A percentile compares a stretch with the other conserved stretches of the same genome.
Evolutionary conservation across 345 rosid genomes (phyloP).

Genomic region (Cardiospermum halicacabum): DNA sequence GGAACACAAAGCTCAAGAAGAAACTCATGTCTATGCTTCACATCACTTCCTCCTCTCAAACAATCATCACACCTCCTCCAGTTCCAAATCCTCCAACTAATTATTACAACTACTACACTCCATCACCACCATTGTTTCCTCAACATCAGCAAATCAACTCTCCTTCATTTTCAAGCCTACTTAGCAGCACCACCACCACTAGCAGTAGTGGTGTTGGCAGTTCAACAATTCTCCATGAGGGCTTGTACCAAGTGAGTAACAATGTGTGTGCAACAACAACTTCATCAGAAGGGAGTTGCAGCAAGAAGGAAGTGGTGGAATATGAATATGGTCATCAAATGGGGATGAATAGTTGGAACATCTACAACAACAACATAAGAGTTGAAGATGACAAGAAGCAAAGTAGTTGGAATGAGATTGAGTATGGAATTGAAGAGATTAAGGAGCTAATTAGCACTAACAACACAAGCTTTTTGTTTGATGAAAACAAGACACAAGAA

Average conservation of each 20-base stretch:
- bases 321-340: constrained; percentile 17
- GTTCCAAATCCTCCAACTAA: too few species aligned
- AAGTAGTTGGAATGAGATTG: constrained; percentile 27
- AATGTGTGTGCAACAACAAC: too few species aligned
- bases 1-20: constrained; percentile 96
- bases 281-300: constrained; percentile 60
- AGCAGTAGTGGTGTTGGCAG: constrained; percentile 21
- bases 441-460: constrained; percentile 51
- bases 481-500: constrained; percentile 54
- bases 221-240: constrained; percentile 23
- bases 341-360: constrained; percentile 20
- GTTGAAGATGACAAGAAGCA: constrained; percentile 25
- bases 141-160: too few species aligned
- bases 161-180: constrained; percentile 31
- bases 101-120: constrained; percentile 17
- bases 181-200: constrained; percentile 19
- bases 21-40: constrained; percentile 50
- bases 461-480: constrained; percentile 41
- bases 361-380: constrained; percentile 17
- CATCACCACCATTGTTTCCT: constrained; percentile 10
- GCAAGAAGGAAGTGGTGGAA: constrained; percentile 36
- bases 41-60: too few species aligned
- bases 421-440: constrained; percentile 75
- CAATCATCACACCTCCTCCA: constrained; percentile 21
- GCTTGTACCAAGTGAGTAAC: constrained; percentile 25